Percentiles rank a stretch among this genome's conserved stretches.
Conservation (phyloP, 2,329 filamentous ascomycete species). For the Stemphylium vesicarium region DNA sequence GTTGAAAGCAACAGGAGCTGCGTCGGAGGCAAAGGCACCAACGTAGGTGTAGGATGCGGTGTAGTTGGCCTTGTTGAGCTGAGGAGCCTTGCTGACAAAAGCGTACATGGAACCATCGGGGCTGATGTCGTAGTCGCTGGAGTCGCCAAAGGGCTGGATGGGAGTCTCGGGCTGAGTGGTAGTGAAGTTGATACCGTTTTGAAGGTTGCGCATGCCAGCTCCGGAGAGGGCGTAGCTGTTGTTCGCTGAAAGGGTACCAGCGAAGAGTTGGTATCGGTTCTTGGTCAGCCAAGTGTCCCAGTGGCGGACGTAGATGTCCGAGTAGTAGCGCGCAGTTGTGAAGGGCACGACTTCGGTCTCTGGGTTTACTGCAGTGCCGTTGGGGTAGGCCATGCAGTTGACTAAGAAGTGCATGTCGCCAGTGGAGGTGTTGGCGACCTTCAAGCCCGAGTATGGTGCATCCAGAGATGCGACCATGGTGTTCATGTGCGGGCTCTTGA, state of each 20-base stretch:
- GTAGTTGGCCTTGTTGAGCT: constrained; percentile 72
- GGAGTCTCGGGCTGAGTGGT: constrained; percentile 68
- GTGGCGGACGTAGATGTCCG: constrained; percentile 76
- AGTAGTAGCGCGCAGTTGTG: constrained; percentile 74
- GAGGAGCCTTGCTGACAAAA: constrained; percentile 77
- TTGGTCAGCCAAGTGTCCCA: constrained; percentile 78
- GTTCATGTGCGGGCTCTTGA: constrained; percentile 36
- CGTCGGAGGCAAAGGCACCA: constrained; percentile 68
- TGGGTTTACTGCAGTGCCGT: constrained; percentile 73
- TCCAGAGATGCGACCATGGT: constrained; percentile 50
- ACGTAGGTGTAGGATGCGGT: constrained; percentile 85
- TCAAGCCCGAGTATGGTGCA: constrained; percentile 57
- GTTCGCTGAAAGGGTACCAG: constrained; percentile 61
- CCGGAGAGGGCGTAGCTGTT: constrained; percentile 35
- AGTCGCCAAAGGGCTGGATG: constrained; percentile 77
- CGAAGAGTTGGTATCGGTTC: constrained; percentile 76
- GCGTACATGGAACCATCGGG: constrained; percentile 63
- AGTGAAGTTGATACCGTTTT: constrained; percentile 65
- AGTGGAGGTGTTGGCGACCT: constrained; percentile 51
- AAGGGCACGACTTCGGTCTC: constrained; percentile 63
- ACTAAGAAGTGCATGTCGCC: constrained; percentile 56
- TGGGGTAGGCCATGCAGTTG: constrained; percentile 68
- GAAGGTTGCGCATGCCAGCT: constrained; percentile 57
- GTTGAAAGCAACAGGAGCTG: constrained; percentile 39
- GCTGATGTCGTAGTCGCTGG: constrained; percentile 77